Base-by-base conservation (phyloP, 768 basidiomycete species). In the Pleurotus citrinopileatus region DNA sequence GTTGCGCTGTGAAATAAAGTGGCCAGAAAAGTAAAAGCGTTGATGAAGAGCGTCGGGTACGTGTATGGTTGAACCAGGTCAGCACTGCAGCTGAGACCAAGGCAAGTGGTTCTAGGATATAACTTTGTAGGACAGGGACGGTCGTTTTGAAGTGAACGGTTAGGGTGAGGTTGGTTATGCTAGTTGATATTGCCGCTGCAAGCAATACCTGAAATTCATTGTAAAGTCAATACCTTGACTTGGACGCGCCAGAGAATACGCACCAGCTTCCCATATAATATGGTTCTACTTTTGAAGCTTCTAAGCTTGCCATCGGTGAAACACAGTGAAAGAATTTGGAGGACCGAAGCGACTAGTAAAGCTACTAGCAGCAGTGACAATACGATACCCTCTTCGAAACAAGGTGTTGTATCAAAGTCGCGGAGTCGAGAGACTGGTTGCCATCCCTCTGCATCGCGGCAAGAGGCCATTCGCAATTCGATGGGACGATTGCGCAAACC, bases 21-120 rank as follows among this genome's bases (percentile, higher is more conserved):
- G 92, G 91, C 88, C 91, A 96, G 69, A 91, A 95, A 44, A 95
- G 65, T 8, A 97, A 79, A 32, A 94, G 69, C 10, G 83, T 63
- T 1, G 88, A 75, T 0, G 91, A 91, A 0, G 94, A 87, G 7
- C 79, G 76, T 15, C 84, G 80, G 0, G 84, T 79, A 13, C 84
- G 82, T 32, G 80, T 80, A 65, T 94, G 91, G 58, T 90, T 92
- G 54, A 78, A 67, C 58, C 78, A 79, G 1, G 86, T 85, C 40
- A 92, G 69, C 20, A 73, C 56, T 2, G 79, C 63, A 15, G 82
- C 70, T 10, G 77, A 59, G 19, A 79, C 43, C 3, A 89, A 64
- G 0, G 82, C 75, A 1, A 84, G 46, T 1, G 83, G 75, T 60
- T 90, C 83, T 2, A 92, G 73, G 37, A 78, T 70, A 59, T 84